phyloP scores from a whole-genome alignment of 495 filamentous ascomycete genomes.

The Astrothelium subdiscretum region DNA sequence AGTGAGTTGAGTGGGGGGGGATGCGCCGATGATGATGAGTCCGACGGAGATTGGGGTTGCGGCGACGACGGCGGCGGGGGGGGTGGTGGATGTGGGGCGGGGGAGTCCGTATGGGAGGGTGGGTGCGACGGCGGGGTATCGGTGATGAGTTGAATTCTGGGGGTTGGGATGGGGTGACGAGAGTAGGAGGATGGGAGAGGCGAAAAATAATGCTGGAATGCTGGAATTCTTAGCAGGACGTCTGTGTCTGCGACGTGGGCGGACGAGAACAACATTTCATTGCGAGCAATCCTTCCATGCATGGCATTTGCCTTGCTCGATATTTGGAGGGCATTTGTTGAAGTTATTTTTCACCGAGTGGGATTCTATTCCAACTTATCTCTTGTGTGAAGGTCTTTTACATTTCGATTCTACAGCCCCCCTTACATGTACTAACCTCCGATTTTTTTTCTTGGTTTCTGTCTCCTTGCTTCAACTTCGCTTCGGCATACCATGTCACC shows the following conservation, averaged over 20 bases:
- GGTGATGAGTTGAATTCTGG: not conserved
- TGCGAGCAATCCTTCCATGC: too few species aligned
- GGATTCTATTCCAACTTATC: not conserved
- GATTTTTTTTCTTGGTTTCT: not conserved
- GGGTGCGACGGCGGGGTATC: not conserved
- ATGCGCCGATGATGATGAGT: not conserved
- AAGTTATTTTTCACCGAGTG: not conserved
- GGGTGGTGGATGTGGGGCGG: not conserved
- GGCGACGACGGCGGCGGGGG: not conserved
- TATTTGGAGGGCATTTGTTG: too few species aligned
- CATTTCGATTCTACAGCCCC: not conserved
- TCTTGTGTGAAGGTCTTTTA: not conserved
- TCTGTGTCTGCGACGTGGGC: too few species aligned
- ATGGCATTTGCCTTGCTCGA: too few species aligned
- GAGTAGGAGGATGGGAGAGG: not conserved
- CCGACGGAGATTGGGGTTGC: constrained; percentile 1
- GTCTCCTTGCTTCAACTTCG: not conserved
- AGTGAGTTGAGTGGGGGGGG: constrained; percentile 7
- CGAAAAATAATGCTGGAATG: too few species aligned
- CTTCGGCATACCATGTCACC: not conserved
- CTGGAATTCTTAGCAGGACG: too few species aligned
- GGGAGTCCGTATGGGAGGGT: not conserved
- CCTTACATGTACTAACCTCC: not conserved
- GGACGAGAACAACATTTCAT: too few species aligned
- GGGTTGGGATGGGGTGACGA: not conserved